Evolutionary conservation across 257 asterid species (phyloP), one percentile per base, ranked within the genome.

Genomic region (Ballota nigra): DNA sequence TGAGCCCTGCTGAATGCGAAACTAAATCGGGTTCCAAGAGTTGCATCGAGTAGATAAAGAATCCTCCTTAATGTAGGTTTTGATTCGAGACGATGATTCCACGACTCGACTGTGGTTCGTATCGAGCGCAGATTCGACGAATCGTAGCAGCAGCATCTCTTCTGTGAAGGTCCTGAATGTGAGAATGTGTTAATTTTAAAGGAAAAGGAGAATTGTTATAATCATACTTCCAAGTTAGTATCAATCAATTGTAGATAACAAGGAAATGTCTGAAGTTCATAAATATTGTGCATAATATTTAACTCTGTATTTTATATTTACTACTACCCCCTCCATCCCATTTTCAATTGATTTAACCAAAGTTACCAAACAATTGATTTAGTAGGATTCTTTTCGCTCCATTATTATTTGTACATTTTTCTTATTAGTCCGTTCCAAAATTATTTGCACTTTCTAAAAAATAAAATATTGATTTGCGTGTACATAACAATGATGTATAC

Each of bases 41-140:
- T 57, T 56, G 61, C 76, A 20, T 45, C 57, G 81, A 10, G 69
- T 36, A 47, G 81, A 57, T 34, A 59, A 52, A 36, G 70, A 66
- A 72, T 78, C 77, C 38, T 72, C 73, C 68, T 78, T 63, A 59
- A 61, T 18, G 76, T 62, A 57, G 80, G 65, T 62, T 81, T 77
- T 4, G 76, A 76, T 45, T 70, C 69, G 38, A 29, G 34, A 29
- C 5, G 34, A 29, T 29, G 81, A 57, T 74, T 81, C 78, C 70
- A n/a, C n/a, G n/a, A 40, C 82, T 20, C n/a, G 45, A 66, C 84
- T 67, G 8, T 49, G 67, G 43, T 23, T 75, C 70, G 59, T 76
- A 26, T 88, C 85, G 77, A 92, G 81, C 72, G 89, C 78, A 8
- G 96, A 96, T 78, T 80, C 84, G 90, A 85, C 85, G 18, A 75